Percentiles rank a stretch among this genome's conserved stretches.
These are phyloP conservation scores for Gypsophila paniculata DNA, from an alignment of 179 eudicot species.

Conservation along the genomic window DNA sequence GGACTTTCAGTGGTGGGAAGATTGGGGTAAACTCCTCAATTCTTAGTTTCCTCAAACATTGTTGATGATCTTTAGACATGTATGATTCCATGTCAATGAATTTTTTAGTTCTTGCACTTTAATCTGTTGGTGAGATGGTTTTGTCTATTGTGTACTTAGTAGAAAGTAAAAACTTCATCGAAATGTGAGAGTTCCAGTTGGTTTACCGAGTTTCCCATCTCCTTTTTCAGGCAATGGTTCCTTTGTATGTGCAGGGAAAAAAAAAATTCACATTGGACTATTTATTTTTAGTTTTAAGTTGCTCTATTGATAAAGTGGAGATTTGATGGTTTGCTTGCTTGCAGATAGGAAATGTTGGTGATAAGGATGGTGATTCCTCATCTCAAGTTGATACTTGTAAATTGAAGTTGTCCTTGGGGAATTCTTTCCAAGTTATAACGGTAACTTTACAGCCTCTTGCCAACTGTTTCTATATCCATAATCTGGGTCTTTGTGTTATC, in stretches of 20 bases:
- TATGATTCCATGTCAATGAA: background rate
- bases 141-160: too few relatives aligned
- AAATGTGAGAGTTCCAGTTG: background rate
- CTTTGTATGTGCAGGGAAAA: background rate
- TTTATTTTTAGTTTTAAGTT: background rate
- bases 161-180: background rate
- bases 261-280: background rate
- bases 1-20: too few relatives aligned
- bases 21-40: too few relatives aligned
- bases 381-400: constrained; percentile 38
- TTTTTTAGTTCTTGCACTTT: background rate
- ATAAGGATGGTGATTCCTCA: constrained; percentile 35
- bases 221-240: background rate
- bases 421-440: constrained; percentile 32
- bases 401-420: constrained; percentile 39
- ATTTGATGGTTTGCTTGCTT: constrained; percentile 18
- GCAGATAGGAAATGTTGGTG: constrained; percentile 39
- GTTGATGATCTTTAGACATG: background rate
- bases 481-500: background rate
- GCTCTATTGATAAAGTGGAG: background rate
- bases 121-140: too few relatives aligned
- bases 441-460: constrained; percentile 24
- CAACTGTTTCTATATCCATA: background rate
- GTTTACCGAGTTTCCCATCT: background rate
- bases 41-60: background rate